Evolutionary conservation across 208 protist species (phyloP).

Genomic region (Acanthamoeba healyi): DNA sequence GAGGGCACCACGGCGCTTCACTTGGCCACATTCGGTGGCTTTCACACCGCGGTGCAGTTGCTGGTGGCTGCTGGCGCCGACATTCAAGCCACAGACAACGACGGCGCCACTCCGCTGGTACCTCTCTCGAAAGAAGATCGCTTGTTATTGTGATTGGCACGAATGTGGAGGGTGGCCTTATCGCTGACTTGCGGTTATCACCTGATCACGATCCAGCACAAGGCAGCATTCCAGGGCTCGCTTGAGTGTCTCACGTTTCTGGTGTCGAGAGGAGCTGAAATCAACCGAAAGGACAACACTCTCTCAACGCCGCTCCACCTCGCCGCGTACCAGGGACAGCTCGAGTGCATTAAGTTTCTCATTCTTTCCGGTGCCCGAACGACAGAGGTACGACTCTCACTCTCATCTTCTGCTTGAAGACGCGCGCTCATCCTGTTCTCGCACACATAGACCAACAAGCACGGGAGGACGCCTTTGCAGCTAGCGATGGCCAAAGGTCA

Average conservation of each 20-base stretch:
- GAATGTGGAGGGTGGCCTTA: too few species aligned
- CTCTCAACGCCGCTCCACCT: not conserved
- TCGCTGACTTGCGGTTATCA: too few species aligned
- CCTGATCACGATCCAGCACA: too few species aligned
- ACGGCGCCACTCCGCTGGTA: conserved; percentile 27
- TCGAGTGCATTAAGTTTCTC: not conserved
- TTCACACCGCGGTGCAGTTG: not conserved
- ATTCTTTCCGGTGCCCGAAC: not conserved
- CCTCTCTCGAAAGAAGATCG: too few species aligned
- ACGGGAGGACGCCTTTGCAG: not conserved
- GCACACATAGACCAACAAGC: not conserved
- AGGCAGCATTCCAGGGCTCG: not conserved
- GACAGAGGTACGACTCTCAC: not conserved
- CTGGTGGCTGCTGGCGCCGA: not conserved
- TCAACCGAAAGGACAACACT: not conserved
- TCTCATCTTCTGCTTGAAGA: not conserved
- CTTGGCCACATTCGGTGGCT: not conserved
- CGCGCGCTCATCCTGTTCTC: not conserved
- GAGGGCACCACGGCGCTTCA: conserved; percentile 43
- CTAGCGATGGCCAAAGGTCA: not conserved
- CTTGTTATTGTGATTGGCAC: too few species aligned
- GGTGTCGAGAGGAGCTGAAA: not conserved
- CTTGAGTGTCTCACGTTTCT: not conserved
- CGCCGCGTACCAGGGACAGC: not conserved
- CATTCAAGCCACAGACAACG: not conserved